These are phyloP conservation scores for Rhizopus sp. DNA, from an alignment of 371 early-diverging fungal species.

Conservation along the genomic window DNA sequence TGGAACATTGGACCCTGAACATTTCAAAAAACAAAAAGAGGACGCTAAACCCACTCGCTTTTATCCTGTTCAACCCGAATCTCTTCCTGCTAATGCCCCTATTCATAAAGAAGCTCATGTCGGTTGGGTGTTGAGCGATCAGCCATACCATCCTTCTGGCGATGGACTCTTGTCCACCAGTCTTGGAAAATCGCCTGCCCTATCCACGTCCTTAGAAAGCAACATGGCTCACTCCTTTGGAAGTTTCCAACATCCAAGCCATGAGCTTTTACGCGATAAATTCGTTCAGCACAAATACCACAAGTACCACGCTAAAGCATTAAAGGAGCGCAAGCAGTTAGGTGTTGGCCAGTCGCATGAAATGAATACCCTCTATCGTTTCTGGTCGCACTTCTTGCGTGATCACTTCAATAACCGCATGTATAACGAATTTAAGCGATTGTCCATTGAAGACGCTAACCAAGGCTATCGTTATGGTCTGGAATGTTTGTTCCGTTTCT, in stretches of 20 bases:
- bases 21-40: slow-evolving; percentile 40
- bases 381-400: slow-evolving; percentile 97
- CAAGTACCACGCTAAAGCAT: slow-evolving; percentile 91
- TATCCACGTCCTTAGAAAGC: slow-evolving; percentile 48
- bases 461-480: slow-evolving; percentile 85
- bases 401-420: slow-evolving; percentile 92
- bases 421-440: slow-evolving; percentile 89
- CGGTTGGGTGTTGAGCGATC: slow-evolving; percentile 81
- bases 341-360: slow-evolving; percentile 93
- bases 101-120: slow-evolving; percentile 77
- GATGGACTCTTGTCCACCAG: slow-evolving; percentile 42
- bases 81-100: slow-evolving; percentile 41
- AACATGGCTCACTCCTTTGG: slow-evolving; percentile 75
- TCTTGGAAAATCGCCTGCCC: slow-evolving; percentile 41
- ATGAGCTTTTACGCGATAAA: slow-evolving; percentile 91
- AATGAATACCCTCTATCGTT: slow-evolving; percentile 98
- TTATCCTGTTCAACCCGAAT: slow-evolving; percentile 60
- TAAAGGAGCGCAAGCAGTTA: slow-evolving; percentile 88
- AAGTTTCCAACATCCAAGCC: slow-evolving; percentile 91
- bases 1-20: slow-evolving; percentile 62
- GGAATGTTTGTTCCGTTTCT: slow-evolving; percentile 94
- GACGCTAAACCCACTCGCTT: slow-evolving; percentile 40
- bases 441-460: slow-evolving; percentile 90
- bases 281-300: slow-evolving; percentile 95
- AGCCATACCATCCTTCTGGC: slow-evolving; percentile 49